Evolutionary conservation across 805 yeast genomes (phyloP), one percentile per base, ranked within the genome.

Genomic region (Lachancea fermentati): DNA sequence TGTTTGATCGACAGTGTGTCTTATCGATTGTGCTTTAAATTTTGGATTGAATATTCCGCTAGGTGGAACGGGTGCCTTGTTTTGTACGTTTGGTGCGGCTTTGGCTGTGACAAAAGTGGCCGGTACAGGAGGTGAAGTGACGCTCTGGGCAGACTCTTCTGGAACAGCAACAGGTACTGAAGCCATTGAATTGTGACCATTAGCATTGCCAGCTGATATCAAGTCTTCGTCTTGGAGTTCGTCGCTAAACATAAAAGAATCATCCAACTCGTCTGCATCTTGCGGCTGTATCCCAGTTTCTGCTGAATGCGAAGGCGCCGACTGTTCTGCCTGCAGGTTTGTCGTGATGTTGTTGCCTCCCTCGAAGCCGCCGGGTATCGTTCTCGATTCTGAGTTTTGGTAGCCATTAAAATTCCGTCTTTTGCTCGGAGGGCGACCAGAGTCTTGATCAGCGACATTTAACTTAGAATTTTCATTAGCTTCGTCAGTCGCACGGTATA

Each of bases 1-100:
- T 1, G 72, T 69, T 34, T 81, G 91, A 57, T 84, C 88, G 11
- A 81, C 66, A 0, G 82, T 79, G 40, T 78, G 73, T 47, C 69
- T 72, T 11, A 71, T 73, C 4, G 76, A 76, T 32, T 74, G 76
- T 39, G 73, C 75, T 54, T 78, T 75, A 46, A 71, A 76, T 37
- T 72, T 75, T 0, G 84, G 78, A 35, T 80, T 72, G 48, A 71
- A 78, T n/a, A 71, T 57, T 37, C 68, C 61, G 2, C 66, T 67
- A 3, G 60, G 59, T 3, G 68, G 53, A 9, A 68, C 54, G 3
- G 65, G 52, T 1, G 68, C 60, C 39, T 70, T 70, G 18, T 67
- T 65, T 46, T 73, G 80, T 6, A 81, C 59, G 7, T 71, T 63
- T 26, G 74, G 75, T 0, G 88, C 88, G 7, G 73, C 75, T 48